A percentile compares a stretch with the other conserved stretches of the same genome.
These are phyloP conservation scores for Macrocybe gigantea DNA, from an alignment of 768 basidiomycete species.

Conservation along the genomic window DNA sequence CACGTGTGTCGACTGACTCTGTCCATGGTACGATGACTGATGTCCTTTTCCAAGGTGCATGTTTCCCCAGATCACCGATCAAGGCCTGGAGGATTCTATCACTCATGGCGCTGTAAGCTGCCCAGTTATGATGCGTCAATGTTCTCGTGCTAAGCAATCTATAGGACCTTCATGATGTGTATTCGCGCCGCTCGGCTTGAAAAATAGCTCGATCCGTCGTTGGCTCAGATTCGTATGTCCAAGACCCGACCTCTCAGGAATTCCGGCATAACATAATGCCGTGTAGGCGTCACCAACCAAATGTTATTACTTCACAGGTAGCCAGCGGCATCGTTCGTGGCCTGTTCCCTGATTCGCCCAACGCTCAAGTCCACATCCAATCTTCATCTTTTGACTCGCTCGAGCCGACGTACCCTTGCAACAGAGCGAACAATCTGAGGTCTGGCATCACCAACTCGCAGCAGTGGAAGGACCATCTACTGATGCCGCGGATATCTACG, in stretches of 20 bases:
- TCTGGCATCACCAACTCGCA: slow-evolving; percentile 30
- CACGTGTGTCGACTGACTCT: slow-evolving; percentile 24
- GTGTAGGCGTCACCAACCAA: slow-evolving; percentile 44
- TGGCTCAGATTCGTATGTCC: slow-evolving; percentile 31
- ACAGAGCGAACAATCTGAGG: slow-evolving; percentile 25
- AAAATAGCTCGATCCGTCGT: slow-evolving; percentile 23
- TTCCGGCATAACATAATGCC: neutral
- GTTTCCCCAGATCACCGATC: slow-evolving; percentile 42
- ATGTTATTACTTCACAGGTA: slow-evolving; percentile 47
- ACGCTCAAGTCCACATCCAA: slow-evolving; percentile 31
- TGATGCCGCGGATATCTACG: slow-evolving; percentile 30
- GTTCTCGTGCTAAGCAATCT: neutral
- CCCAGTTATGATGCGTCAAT: neutral
- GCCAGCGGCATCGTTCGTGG: slow-evolving; percentile 40
- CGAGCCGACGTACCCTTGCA: slow-evolving; percentile 40
- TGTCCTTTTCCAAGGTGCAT: slow-evolving; percentile 30
- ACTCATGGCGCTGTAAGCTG: slow-evolving; percentile 34
- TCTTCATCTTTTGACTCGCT: slow-evolving; percentile 38
- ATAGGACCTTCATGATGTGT: slow-evolving; percentile 39
- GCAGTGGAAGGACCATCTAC: slow-evolving; percentile 35
- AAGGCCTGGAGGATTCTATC: slow-evolving; percentile 37
- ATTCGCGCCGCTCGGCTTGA: slow-evolving; percentile 34
- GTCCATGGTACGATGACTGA: neutral
- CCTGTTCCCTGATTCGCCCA: slow-evolving; percentile 33
- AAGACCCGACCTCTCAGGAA: neutral